These are phyloP conservation scores for Vanilla planifolia DNA, from an alignment of 106 monocot genomes.

Conservation along the genomic window DNA sequence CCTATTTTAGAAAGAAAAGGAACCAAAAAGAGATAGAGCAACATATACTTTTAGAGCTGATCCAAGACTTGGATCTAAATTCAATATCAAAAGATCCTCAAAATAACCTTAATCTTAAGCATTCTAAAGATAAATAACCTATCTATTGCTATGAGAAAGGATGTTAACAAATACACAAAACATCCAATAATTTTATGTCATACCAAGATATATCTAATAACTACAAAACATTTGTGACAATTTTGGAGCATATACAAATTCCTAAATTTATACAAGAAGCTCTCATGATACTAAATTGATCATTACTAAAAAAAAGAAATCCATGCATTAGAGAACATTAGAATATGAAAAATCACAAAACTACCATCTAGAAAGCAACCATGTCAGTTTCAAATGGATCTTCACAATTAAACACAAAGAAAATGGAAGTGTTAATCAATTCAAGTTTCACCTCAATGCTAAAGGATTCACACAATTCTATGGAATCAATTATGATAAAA, in stretches of 20 bases:
- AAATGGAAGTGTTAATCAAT: not conserved
- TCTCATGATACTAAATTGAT: not conserved
- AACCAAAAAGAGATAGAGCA: no score
- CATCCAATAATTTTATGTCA: not conserved
- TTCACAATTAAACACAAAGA: not conserved
- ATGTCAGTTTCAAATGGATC: not conserved
- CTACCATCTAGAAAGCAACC: not conserved
- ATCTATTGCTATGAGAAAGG: not conserved
- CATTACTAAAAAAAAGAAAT: not conserved
- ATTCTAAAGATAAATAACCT: not conserved
- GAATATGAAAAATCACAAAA: not conserved
- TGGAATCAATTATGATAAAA: not conserved
- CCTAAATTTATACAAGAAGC: not conserved
- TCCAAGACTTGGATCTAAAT: no score
- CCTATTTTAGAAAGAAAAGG: no score
- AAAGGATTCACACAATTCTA: slow-evolving; percentile 5
- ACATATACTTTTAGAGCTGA: no score
- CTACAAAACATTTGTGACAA: not conserved
- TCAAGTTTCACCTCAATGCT: not conserved
- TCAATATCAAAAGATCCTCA: not conserved
- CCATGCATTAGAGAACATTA: not conserved
- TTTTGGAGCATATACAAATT: not conserved
- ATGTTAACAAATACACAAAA: not conserved
- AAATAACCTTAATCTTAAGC: not conserved
- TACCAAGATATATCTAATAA: not conserved